Percentiles rank a stretch among this genome's conserved stretches.
Conservation (phyloP, 805 yeast species). For the Monosporozyma aerobia region DNA sequence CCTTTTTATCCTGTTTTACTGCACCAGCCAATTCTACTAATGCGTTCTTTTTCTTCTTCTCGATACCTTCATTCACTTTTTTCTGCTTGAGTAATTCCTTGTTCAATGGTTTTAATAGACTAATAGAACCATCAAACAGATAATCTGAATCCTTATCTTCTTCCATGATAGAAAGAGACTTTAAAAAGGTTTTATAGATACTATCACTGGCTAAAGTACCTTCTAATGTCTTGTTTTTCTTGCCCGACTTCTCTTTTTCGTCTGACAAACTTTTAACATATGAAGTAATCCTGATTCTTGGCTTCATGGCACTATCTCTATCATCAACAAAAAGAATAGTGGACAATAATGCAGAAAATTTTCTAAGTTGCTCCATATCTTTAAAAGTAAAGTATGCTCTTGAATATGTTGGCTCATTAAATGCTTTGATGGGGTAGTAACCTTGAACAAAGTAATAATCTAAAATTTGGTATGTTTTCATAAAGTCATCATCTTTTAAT, state of each 20-base stretch:
- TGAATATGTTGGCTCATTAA: slow-evolving; percentile 34
- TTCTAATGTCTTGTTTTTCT: slow-evolving; percentile 13
- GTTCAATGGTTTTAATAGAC: slow-evolving; percentile 22
- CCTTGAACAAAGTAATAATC: slow-evolving; percentile 30
- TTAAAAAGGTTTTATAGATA: slow-evolving; percentile 25
- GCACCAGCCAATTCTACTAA: slow-evolving; percentile 22
- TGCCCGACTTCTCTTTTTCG: not conserved
- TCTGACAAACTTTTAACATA: slow-evolving; percentile 13
- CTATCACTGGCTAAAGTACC: slow-evolving; percentile 29
- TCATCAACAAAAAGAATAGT: slow-evolving; percentile 28
- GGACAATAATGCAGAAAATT: slow-evolving; percentile 26
- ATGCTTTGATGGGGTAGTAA: slow-evolving; percentile 17
- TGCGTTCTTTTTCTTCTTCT: slow-evolving; percentile 19
- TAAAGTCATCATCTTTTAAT: slow-evolving; percentile 5
- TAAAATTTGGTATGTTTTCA: slow-evolving; percentile 23
- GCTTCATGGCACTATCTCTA: slow-evolving; percentile 17
- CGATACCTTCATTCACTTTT: slow-evolving; percentile 10
- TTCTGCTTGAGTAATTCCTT: slow-evolving; percentile 20
- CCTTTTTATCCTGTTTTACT: slow-evolving; percentile 15
- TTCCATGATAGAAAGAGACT: slow-evolving; percentile 18
- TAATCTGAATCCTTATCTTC: slow-evolving; percentile 15
- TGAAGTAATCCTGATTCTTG: slow-evolving; percentile 15
- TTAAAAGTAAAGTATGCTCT: slow-evolving; percentile 37
- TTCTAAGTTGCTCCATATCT: slow-evolving; percentile 20
- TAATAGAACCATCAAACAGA: slow-evolving; percentile 20